Conservation (phyloP, 495 filamentous ascomycete species). For the Aspergillus ostianus region DNA sequence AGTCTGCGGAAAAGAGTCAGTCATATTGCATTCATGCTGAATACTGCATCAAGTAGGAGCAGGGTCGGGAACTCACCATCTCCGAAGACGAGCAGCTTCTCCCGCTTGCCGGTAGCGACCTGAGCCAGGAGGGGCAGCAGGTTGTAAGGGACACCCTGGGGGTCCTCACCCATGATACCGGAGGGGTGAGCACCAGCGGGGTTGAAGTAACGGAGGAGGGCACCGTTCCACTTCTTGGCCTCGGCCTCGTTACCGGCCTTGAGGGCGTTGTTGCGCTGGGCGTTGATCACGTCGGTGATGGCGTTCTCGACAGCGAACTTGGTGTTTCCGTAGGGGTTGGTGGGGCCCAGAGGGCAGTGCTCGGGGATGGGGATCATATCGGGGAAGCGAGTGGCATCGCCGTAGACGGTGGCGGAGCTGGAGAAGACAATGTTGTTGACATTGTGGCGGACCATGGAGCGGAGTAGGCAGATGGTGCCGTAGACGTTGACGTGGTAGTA, state of each 20-base stretch:
- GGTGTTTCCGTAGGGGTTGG: slow-evolving; percentile 95
- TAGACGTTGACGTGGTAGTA: slow-evolving; percentile 97
- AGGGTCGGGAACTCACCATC: slow-evolving; percentile 61
- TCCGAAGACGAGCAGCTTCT: slow-evolving; percentile 92
- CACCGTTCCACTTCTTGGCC: slow-evolving; percentile 83
- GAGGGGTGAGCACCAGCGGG: slow-evolving; percentile 91
- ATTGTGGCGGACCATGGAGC: slow-evolving; percentile 82
- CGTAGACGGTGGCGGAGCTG: slow-evolving; percentile 94
- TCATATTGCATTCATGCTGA: neutral
- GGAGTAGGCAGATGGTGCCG: slow-evolving; percentile 84
- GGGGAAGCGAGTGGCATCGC: slow-evolving; percentile 91
- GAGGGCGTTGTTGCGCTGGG: slow-evolving; percentile 78
- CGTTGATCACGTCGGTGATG: slow-evolving; percentile 87
- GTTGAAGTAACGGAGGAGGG: slow-evolving; percentile 96
- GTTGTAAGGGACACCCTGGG: slow-evolving; percentile 94
- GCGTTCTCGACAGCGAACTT: slow-evolving; percentile 87
- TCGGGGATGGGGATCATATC: slow-evolving; percentile 99
- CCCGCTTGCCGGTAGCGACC: slow-evolving; percentile 90
- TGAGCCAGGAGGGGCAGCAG: slow-evolving; percentile 90
- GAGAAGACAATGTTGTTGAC: slow-evolving; percentile 98
- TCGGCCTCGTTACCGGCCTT: slow-evolving; percentile 70
- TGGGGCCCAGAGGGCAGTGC: slow-evolving; percentile 90
- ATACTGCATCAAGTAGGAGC: slow-evolving; percentile 3
- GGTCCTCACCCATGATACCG: slow-evolving; percentile 98
- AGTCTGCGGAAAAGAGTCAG: slow-evolving; percentile 57